Percentiles rank a stretch among this genome's conserved stretches.
Evolutionary conservation across 257 asterid genomes (phyloP).

Genomic region (Dorcoceras hygrometricum): DNA sequence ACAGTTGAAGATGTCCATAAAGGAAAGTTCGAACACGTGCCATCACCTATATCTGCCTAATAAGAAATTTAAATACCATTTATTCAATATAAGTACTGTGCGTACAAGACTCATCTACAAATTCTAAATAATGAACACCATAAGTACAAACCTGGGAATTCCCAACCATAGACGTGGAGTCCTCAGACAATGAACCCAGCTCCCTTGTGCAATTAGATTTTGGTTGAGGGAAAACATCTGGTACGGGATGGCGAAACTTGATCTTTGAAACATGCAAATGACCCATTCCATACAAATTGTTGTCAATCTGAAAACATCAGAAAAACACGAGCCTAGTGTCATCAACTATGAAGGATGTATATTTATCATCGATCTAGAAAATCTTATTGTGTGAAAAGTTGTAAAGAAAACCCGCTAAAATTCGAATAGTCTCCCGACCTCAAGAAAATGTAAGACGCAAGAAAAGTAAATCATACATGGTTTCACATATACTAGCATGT

Average conservation of each 20-base stretch:
- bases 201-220: slow-evolving; percentile 33
- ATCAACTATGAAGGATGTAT: neutral
- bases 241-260: slow-evolving; percentile 86
- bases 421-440: neutral
- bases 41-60: slow-evolving; percentile 64
- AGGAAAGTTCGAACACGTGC: slow-evolving; percentile 32
- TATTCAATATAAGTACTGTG: slow-evolving; percentile 21
- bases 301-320: slow-evolving; percentile 67
- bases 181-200: slow-evolving; percentile 31
- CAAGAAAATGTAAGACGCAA: neutral
- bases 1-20: slow-evolving; percentile 79
- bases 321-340: slow-evolving; percentile 13
- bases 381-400: no score
- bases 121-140: slow-evolving; percentile 23
- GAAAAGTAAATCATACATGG: neutral
- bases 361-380: neutral
- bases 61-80: slow-evolving; percentile 27
- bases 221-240: slow-evolving; percentile 48
- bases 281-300: slow-evolving; percentile 94
- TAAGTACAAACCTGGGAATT: slow-evolving; percentile 46
- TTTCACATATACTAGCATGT: neutral
- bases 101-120: slow-evolving; percentile 14
- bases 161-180: slow-evolving; percentile 29
- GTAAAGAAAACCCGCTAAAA: neutral
- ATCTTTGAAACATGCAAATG: slow-evolving; percentile 76